phyloP scores from a whole-genome alignment of 495 filamentous ascomycete species.

The Margaritispora aquatica region DNA sequence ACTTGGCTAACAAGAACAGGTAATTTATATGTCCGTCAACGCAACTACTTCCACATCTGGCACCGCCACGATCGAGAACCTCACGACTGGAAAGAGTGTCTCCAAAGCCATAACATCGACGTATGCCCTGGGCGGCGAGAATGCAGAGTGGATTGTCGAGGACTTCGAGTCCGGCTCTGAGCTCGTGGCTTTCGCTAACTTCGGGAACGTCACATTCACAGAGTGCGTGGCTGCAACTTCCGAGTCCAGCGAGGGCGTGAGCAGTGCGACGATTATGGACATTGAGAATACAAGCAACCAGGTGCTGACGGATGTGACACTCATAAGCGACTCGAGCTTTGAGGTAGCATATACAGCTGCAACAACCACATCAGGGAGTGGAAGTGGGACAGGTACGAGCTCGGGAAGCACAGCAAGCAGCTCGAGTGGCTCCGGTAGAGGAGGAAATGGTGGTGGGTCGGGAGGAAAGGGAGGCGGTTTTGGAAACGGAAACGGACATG shows the following conservation, averaged over 20 bases:
- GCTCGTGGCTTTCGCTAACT: constrained; percentile 19
- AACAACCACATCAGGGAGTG: neutral
- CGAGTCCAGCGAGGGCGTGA: neutral
- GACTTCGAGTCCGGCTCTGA: constrained; percentile 9
- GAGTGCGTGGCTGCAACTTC: neutral
- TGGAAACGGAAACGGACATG: neutral
- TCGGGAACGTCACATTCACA: constrained; percentile 13
- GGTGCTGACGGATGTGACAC: constrained; percentile 3
- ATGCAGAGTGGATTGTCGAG: constrained; percentile 29
- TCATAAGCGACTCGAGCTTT: constrained; percentile 2
- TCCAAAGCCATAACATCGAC: constrained; percentile 39
- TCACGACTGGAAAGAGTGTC: constrained; percentile 44
- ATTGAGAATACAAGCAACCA: constrained; percentile 4
- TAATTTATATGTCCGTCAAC: constrained; percentile 35
- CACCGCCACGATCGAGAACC: constrained; percentile 50
- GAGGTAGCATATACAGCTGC: neutral
- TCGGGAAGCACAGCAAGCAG: neutral
- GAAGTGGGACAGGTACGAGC: neutral
- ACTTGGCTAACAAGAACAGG: neutral
- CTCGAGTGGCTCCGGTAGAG: neutral
- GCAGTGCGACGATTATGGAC: neutral
- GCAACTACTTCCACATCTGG: constrained; percentile 41
- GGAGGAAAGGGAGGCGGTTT: neutral
- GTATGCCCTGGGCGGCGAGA: constrained; percentile 33
- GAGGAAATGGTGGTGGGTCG: neutral